Base-by-base conservation (phyloP, 1,139 yeast species). In the Blastobotrys aristatus region DNA sequence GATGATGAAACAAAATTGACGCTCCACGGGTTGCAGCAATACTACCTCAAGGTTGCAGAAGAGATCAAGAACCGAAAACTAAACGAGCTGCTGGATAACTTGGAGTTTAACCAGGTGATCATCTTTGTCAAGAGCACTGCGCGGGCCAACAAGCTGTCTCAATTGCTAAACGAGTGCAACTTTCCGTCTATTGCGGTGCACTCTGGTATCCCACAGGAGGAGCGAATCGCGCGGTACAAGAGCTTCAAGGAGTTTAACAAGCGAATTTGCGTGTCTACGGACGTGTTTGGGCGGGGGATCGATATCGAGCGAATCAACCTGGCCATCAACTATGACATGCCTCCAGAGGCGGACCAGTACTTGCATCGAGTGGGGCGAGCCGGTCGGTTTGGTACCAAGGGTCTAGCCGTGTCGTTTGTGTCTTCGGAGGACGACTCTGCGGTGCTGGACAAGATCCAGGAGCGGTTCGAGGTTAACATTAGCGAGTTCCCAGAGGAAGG, bases 351-450 rank as follows among this genome's bases (percentile, higher is more conserved):
- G 56, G 98, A 92, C 72, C 97, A 92, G 72, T 92, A 92, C 73
- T 80, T 92, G 68, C 98, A 92, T 76, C 87, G 98, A 75, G 98
- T 92, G 54, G 98, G 98, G 68, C 89, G 98, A 81, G 98, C 98
- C 60, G 98, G 98, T 73, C 89, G 98, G 79, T 92, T 92, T 64
- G 98, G 98, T 76, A 92, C 98, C 68, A 92, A 92, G 75, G 98
- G 98, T 74, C 82, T 92, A 63, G 96, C 97, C 48, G 78, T 92
- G 53, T 88, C 97, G 44, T 86, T 92, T 60, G 95, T 92, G 48
- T 78, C 95, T 36, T 76, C 81, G 51, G 84, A 82, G 61, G 94
- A 83, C 56, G 98, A 92, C 65, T 89, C 88, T 69, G 88, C 84
- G 72, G 87, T 90, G 46, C 78, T 94, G 69, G 88, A 80, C 64